Percentiles rank a stretch among this genome's conserved stretches.
Conservation (phyloP, 192 early-diverging fungal species). For the Rhizophagus prolifer region DNA sequence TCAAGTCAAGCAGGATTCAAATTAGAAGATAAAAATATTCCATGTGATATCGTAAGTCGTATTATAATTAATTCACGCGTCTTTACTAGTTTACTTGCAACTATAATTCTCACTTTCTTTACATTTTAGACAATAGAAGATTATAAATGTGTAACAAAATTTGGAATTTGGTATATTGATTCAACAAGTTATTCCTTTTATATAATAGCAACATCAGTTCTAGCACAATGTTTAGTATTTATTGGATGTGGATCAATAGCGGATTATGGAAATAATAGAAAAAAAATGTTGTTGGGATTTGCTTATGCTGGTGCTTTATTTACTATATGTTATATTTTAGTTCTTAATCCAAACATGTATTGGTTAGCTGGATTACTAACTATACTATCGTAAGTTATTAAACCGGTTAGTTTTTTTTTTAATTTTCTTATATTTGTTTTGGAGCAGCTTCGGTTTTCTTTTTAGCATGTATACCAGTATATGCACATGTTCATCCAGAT, state of each 20-base stretch:
- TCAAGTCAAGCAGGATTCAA: constrained; percentile 1
- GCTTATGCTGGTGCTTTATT: constrained; percentile 41
- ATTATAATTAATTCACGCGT: no score
- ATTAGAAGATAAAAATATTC: background rate
- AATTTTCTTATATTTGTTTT: constrained; percentile 26
- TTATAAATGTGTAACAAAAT: background rate
- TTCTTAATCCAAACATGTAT: constrained; percentile 39
- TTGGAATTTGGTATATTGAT: background rate
- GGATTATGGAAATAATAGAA: constrained; percentile 33
- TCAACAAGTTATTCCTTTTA: background rate
- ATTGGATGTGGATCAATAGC: background rate
- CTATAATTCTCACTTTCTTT: background rate
- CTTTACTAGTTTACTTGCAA: no score
- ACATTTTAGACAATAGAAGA: background rate
- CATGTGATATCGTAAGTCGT: background rate
- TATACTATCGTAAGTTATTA: constrained; percentile 31
- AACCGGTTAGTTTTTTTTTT: background rate
- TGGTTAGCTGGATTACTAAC: constrained; percentile 43
- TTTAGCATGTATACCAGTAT: constrained; percentile 51
- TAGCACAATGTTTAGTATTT: background rate
- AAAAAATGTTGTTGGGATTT: constrained; percentile 42
- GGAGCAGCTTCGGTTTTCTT: constrained; percentile 51
- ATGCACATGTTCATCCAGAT: constrained; percentile 40
- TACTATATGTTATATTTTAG: constrained; percentile 37
- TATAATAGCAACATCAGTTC: background rate